Conservation (phyloP, 2,329 filamentous ascomycete genomes). For the Chaetomium globosum region DNA sequence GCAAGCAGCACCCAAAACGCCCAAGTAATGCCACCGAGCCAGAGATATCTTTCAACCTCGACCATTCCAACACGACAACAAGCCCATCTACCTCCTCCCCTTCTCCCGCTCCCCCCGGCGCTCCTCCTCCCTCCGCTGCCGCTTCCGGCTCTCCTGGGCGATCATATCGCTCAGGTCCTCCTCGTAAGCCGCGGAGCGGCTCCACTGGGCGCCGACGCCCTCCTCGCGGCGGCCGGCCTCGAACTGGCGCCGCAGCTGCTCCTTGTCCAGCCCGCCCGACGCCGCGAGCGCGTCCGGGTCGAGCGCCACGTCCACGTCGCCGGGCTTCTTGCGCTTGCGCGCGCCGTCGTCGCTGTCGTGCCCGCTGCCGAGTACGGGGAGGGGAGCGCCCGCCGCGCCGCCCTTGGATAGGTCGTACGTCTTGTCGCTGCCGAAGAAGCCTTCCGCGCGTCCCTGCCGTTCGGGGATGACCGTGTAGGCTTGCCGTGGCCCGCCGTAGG, state of each 20-base stretch:
- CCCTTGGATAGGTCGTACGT: constrained; percentile 77
- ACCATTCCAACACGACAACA: no score
- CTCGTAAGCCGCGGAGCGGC: constrained; percentile 52
- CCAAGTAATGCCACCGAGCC: neutral
- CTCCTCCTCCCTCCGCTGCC: constrained; percentile 85
- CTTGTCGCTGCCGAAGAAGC: constrained; percentile 95
- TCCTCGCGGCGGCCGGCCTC: constrained; percentile 71
- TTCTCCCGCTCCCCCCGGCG: constrained; percentile 65
- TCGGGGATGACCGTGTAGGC: constrained; percentile 92
- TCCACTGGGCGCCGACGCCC: constrained; percentile 67
- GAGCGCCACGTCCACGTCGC: constrained; percentile 90
- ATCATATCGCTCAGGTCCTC: constrained; percentile 97
- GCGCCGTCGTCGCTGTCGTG: constrained; percentile 57
- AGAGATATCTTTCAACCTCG: neutral
- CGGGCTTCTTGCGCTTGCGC: constrained; percentile 90
- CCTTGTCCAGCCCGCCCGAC: constrained; percentile 79
- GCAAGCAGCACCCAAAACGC: constrained; percentile 8
- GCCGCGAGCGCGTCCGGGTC: constrained; percentile 78
- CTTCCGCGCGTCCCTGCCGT: constrained; percentile 78
- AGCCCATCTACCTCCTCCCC: constrained; percentile 34
- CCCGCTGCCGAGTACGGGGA: constrained; percentile 69
- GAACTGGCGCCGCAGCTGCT: constrained; percentile 78
- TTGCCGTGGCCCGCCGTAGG: constrained; percentile 60
- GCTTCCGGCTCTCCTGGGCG: constrained; percentile 86
- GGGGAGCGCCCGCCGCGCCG: constrained; percentile 39